A percentile compares a stretch with the other conserved stretches of the same genome.
Evolutionary conservation across 768 basidiomycete genomes (phyloP).

Genomic region (Lanmaoa rubissima): DNA sequence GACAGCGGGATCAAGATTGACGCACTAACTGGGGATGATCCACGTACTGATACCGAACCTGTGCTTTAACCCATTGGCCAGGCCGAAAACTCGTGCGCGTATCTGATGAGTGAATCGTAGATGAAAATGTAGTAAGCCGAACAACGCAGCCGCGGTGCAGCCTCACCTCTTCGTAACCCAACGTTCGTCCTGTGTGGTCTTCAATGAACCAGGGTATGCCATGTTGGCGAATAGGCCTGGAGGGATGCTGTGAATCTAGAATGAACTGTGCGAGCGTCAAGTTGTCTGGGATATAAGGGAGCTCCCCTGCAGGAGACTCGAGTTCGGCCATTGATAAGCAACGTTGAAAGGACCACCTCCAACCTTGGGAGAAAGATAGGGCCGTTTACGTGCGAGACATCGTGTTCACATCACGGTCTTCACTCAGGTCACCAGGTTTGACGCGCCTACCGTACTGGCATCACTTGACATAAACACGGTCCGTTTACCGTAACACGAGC

Average conservation of each 20-base stretch:
- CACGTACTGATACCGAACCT: constrained; percentile 36
- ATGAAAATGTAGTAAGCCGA: not conserved
- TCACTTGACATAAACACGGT: too few species aligned
- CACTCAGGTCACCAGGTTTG: too few species aligned
- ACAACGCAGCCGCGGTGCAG: not conserved
- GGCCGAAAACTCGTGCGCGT: constrained; percentile 34
- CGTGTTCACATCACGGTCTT: not conserved
- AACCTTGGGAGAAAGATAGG: not conserved
- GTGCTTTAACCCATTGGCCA: constrained; percentile 38
- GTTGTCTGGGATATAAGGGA: constrained; percentile 39
- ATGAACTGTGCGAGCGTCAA: constrained; percentile 39
- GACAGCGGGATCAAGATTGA: too few species aligned
- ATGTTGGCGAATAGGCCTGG: constrained; percentile 24
- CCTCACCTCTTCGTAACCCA: constrained; percentile 38
- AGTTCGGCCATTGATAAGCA: constrained; percentile 26
- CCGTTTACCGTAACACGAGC: too few species aligned
- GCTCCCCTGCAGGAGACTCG: constrained; percentile 26
- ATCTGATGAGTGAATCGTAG: constrained; percentile 29
- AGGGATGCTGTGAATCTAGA: constrained; percentile 35
- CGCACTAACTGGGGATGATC: not conserved
- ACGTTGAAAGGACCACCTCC: too few species aligned
- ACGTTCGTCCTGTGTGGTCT: constrained; percentile 36
- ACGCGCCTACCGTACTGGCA: too few species aligned
- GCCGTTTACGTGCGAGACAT: too few species aligned
- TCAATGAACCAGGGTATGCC: constrained; percentile 42